Evolutionary conservation across 768 basidiomycete genomes (phyloP).

Genomic region (Tricholoma bakamatsutake): DNA sequence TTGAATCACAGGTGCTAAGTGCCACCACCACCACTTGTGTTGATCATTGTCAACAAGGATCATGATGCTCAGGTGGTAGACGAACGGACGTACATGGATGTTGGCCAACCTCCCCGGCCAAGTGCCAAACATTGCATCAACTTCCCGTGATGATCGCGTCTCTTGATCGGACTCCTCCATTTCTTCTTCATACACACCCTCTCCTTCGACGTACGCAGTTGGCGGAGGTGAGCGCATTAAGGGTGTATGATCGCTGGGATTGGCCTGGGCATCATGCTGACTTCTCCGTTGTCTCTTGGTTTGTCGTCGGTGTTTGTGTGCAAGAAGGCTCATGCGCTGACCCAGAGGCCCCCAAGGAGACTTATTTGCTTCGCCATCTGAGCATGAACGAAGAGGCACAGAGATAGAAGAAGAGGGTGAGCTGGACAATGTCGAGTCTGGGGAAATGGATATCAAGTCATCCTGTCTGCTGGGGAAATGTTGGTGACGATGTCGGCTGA

Average conservation of each 20-base stretch:
- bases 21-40: slow-evolving; percentile 83
- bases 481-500: slow-evolving; percentile 41
- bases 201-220: slow-evolving; percentile 7
- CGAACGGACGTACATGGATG: slow-evolving; percentile 47
- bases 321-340: slow-evolving; percentile 41
- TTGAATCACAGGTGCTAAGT: slow-evolving; percentile 55
- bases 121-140: slow-evolving; percentile 53
- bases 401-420: slow-evolving; percentile 81
- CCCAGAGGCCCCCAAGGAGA: slow-evolving; percentile 61
- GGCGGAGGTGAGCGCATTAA: slow-evolving; percentile 20
- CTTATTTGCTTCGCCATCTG: slow-evolving; percentile 37
- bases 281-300: slow-evolving; percentile 11
- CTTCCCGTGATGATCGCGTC: slow-evolving; percentile 37
- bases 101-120: slow-evolving; percentile 72
- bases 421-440: slow-evolving; percentile 42
- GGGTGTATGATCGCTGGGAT: slow-evolving; percentile 33
- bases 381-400: slow-evolving; percentile 62
- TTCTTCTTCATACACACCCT: slow-evolving; percentile 4
- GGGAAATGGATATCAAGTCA: slow-evolving; percentile 16
- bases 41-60: background rate
- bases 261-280: slow-evolving; percentile 1
- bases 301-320: slow-evolving; percentile 19
- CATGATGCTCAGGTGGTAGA: background rate
- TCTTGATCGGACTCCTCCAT: slow-evolving; percentile 23
- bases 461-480: slow-evolving; percentile 1